Conservation (phyloP, 2,329 filamentous ascomycete species). For the Arthrobotrys sphaeroides region DNA sequence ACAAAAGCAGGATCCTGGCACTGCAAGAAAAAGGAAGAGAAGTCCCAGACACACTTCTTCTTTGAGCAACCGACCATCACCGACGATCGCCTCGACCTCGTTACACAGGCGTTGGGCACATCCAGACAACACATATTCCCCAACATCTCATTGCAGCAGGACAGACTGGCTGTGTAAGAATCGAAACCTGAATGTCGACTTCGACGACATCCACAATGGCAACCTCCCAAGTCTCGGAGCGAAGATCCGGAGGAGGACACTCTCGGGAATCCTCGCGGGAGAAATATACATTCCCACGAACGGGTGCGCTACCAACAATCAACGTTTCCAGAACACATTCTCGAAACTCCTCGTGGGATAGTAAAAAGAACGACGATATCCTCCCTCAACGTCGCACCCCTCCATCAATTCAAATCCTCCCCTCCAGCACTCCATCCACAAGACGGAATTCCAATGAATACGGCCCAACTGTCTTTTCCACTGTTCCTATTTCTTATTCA, state of each 20-base stretch:
- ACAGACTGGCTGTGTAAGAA: too few relatives aligned
- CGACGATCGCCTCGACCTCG: conserved; percentile 2
- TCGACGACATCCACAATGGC: conserved; percentile 50
- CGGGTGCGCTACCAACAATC: not conserved
- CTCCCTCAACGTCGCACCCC: conserved; percentile 37
- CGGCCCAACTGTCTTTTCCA: conserved; percentile 19
- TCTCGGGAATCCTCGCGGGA: conserved; percentile 46
- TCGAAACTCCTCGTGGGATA: conserved; percentile 47
- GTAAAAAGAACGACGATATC: conserved; percentile 52
- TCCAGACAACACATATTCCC: not conserved
- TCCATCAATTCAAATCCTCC: conserved; percentile 40
- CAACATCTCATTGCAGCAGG: not conserved
- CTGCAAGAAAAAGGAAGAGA: conserved; percentile 1
- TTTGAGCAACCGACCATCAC: conserved; percentile 1
- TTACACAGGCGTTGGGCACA: conserved; percentile 3
- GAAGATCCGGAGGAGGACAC: conserved; percentile 26
- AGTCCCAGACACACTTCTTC: not conserved
- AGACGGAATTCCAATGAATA: conserved; percentile 48
- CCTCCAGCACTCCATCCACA: conserved; percentile 42
- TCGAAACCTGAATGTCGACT: conserved; percentile 21
- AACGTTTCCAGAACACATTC: conserved; percentile 33
- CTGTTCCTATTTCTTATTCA: conserved; percentile 33
- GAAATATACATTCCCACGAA: conserved; percentile 24
- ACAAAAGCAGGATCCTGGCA: too few relatives aligned
- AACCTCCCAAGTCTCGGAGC: conserved; percentile 38